phyloP scores from a whole-genome alignment of 116 monocot genomes.

The Trichopus zeylanicus region DNA sequence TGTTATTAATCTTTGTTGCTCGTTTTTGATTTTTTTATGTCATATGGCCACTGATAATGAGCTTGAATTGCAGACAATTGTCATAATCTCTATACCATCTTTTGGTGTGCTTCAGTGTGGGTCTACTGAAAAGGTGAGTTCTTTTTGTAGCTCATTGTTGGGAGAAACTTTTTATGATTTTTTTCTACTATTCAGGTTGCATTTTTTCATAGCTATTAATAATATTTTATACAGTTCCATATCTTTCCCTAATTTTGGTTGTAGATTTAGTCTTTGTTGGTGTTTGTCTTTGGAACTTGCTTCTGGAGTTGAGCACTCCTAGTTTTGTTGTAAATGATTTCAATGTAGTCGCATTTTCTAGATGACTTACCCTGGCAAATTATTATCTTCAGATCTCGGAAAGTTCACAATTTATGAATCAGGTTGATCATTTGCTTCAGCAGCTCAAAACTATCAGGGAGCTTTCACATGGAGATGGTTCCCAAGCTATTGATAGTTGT shows the following conservation, averaged over 20 bases:
- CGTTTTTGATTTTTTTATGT: background rate
- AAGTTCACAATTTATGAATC: constrained; percentile 35
- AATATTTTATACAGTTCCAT: too few relatives aligned
- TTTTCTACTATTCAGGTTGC: background rate
- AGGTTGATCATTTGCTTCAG: constrained; percentile 31
- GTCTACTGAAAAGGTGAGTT: constrained; percentile 57
- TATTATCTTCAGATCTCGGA: constrained; percentile 41
- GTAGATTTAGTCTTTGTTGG: too few relatives aligned
- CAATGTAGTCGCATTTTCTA: too few relatives aligned
- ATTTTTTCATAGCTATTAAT: too few relatives aligned
- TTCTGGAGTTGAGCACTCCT: too few relatives aligned
- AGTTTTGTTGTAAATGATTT: too few relatives aligned
- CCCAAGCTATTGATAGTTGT: background rate
- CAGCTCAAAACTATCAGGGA: constrained; percentile 7
- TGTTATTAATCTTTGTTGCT: too few relatives aligned
- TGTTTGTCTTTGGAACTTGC: too few relatives aligned
- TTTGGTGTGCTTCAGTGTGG: constrained; percentile 75
- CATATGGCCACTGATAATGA: background rate
- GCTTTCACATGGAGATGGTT: background rate
- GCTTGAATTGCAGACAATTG: constrained; percentile 53
- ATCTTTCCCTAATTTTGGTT: too few relatives aligned
- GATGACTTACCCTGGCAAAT: background rate
- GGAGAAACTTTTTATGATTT: background rate
- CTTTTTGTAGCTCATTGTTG: background rate
- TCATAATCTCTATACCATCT: constrained; percentile 41